A percentile compares a stretch with the other conserved stretches of the same genome.
These are phyloP conservation scores for Apophysomyces trapeziformis DNA, from an alignment of 371 early-diverging fungal genomes.

Conservation along the genomic window DNA sequence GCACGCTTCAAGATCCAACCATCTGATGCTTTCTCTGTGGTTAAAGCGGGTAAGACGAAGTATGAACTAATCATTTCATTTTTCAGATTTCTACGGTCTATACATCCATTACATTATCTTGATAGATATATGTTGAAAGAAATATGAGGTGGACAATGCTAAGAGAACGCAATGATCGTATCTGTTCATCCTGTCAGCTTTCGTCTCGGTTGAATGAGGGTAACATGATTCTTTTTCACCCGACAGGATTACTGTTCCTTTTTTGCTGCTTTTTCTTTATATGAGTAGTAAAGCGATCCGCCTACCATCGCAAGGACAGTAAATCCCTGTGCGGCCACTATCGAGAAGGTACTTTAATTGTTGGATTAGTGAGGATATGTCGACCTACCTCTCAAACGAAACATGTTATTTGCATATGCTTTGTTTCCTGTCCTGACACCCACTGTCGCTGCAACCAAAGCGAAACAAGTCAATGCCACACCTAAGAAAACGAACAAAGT, in stretches of 20 bases:
- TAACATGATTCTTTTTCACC: neutral
- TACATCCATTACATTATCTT: no score
- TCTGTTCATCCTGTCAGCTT: no score
- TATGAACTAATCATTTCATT: no score
- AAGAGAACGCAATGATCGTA: no score
- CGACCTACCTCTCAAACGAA: conserved; percentile 49
- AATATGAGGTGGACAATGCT: no score
- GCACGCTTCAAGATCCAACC: no score
- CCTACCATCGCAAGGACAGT: conserved; percentile 53
- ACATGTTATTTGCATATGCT: conserved; percentile 56
- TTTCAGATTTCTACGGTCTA: no score
- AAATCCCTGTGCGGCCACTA: conserved; percentile 54
- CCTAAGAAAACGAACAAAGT: conserved; percentile 26
- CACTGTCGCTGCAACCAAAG: conserved; percentile 49
- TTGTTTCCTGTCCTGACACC: conserved; percentile 53
- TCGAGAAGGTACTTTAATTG: no score
- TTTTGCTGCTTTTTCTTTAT: conserved; percentile 32
- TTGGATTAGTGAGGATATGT: neutral
- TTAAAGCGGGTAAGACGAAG: no score
- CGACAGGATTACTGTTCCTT: neutral
- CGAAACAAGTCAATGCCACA: conserved; percentile 57
- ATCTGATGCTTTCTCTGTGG: no score
- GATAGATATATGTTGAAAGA: no score
- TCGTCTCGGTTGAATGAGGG: neutral
- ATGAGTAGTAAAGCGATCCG: conserved; percentile 46